phyloP scores from a whole-genome alignment of 176 grass and related monocot species.

The Musa acuminata region DNA sequence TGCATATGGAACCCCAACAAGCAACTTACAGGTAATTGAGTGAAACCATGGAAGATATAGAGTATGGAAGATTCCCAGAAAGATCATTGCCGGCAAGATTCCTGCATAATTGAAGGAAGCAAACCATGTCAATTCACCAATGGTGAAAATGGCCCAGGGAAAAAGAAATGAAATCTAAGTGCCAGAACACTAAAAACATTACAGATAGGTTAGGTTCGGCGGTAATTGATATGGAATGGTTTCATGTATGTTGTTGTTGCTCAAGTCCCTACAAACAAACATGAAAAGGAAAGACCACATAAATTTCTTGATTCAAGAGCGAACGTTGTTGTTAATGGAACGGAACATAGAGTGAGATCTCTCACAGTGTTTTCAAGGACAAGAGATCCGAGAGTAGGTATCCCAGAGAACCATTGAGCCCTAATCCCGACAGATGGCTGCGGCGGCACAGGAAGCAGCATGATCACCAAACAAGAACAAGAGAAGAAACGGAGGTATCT shows the following conservation, averaged over 20 bases:
- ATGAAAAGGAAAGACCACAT: constrained; percentile 13
- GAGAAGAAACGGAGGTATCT: not conserved
- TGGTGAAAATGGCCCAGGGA: not conserved
- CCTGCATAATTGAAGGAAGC: constrained; percentile 32
- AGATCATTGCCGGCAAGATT: constrained; percentile 86
- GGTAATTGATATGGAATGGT: constrained; percentile 82
- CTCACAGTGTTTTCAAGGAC: constrained; percentile 71
- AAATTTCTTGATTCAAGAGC: constrained; percentile 1
- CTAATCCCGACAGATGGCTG: constrained; percentile 72
- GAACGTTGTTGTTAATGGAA: not conserved
- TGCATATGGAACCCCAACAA: constrained; percentile 10
- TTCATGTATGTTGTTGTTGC: constrained; percentile 65
- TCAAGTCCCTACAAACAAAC: constrained; percentile 67
- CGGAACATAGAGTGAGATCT: constrained; percentile 20
- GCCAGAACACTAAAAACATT: constrained; percentile 31
- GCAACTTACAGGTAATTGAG: constrained; percentile 76
- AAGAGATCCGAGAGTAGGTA: constrained; percentile 56
- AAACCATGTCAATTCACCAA: not conserved
- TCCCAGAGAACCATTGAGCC: constrained; percentile 72
- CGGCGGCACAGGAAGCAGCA: constrained; percentile 6
- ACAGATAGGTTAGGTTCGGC: constrained; percentile 77
- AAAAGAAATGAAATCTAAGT: constrained; percentile 10
- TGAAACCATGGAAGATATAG: constrained; percentile 58
- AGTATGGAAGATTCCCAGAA: constrained; percentile 73
- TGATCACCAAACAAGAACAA: not conserved